phyloP scores from a whole-genome alignment of 306 rosid species.

The Malus sylvestris region DNA sequence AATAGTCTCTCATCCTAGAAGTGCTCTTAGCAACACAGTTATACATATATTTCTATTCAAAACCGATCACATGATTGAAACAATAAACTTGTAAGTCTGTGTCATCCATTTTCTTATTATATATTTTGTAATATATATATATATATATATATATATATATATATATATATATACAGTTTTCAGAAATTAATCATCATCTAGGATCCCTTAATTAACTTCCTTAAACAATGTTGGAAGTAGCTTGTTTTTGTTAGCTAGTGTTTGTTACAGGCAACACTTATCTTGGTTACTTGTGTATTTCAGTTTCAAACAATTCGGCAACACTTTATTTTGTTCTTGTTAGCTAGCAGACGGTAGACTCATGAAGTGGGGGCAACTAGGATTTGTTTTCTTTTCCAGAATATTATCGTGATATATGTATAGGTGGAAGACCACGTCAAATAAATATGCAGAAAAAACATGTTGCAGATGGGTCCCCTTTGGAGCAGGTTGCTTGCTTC shows the following conservation, averaged over 20 bases:
- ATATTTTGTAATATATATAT: too few species aligned
- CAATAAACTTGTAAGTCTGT: too few species aligned
- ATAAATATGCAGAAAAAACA: background rate
- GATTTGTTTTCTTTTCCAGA: background rate
- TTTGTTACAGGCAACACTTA: background rate
- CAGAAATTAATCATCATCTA: background rate
- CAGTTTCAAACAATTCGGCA: slow-evolving; percentile 4
- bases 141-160: too few species aligned
- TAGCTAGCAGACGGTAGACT: background rate
- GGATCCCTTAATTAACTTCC: background rate
- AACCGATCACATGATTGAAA: too few species aligned
- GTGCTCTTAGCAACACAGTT: too few species aligned
- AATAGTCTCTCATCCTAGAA: too few species aligned
- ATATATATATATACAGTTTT: background rate
- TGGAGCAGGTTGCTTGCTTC: background rate
- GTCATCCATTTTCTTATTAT: too few species aligned
- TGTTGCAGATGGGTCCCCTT: background rate
- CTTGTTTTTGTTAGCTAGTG: too few species aligned
- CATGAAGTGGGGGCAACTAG: background rate
- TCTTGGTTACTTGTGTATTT: background rate
- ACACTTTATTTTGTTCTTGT: background rate
- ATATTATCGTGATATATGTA: background rate
- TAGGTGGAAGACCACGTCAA: background rate
- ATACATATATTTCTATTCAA: too few species aligned
- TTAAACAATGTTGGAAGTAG: background rate